Evolutionary conservation across 257 asterid genomes (phyloP).

Genomic region (Linaria vulgaris): DNA sequence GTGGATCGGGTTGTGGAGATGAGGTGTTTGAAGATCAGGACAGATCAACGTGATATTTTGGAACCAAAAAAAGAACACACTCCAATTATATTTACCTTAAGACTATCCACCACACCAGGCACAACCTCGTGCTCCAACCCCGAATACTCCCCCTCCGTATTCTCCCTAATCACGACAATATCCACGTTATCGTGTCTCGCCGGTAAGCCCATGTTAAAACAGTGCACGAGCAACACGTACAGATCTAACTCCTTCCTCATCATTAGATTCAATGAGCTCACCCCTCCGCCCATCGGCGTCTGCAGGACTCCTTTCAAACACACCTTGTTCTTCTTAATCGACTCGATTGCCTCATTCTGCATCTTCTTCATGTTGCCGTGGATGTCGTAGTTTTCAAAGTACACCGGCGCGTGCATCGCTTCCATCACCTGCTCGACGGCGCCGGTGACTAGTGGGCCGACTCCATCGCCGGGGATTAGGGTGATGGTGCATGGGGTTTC

Average conservation of each 20-base stretch:
- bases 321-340: conserved; percentile 84
- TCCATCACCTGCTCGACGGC: conserved; percentile 98
- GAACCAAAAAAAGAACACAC: background rate
- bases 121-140: conserved; percentile 99
- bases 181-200: conserved; percentile 85
- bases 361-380: conserved; percentile 83
- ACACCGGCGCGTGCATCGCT: conserved; percentile 94
- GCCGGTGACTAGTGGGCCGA: conserved; percentile 92
- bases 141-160: conserved; percentile 94
- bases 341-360: conserved; percentile 69
- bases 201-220: conserved; percentile 86
- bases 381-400: conserved; percentile 73
- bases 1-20: conserved; percentile 18
- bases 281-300: conserved; percentile 97
- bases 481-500: conserved; percentile 90
- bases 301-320: conserved; percentile 86
- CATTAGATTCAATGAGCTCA: conserved; percentile 76
- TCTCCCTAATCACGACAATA: conserved; percentile 93
- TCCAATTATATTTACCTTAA: conserved; percentile 76
- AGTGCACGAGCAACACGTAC: conserved; percentile 89
- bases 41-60: no score
- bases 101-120: conserved; percentile 98
- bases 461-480: conserved; percentile 90
- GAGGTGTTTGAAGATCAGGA: conserved; percentile 47
- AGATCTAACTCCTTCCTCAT: conserved; percentile 93